phyloP scores from a whole-genome alignment of 1,139 yeast genomes.

The Sugiyamaella xylanicola region DNA sequence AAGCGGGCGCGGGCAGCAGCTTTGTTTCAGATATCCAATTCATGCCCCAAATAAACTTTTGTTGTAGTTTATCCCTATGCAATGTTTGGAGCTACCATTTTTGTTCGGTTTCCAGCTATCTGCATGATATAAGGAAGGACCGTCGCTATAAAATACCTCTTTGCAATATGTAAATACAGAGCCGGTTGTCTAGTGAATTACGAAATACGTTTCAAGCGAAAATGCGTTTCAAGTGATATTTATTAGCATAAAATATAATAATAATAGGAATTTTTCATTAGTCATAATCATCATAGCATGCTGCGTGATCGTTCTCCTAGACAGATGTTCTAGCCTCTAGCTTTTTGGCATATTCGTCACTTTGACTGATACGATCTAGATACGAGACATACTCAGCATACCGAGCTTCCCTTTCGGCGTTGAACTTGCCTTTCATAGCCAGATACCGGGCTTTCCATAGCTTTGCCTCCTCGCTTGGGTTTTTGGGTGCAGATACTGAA shows the following conservation, averaged over 20 bases:
- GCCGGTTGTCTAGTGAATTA: too few relatives aligned
- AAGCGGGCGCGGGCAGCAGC: too few relatives aligned
- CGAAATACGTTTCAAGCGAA: too few relatives aligned
- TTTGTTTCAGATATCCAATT: background rate
- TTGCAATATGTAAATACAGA: too few relatives aligned
- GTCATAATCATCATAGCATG: conserved; percentile 7
- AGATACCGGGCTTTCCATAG: conserved; percentile 23
- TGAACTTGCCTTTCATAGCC: conserved; percentile 24
- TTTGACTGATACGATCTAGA: conserved; percentile 20
- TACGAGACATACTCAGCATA: conserved; percentile 24
- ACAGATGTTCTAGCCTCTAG: conserved; percentile 8
- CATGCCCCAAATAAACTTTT: background rate
- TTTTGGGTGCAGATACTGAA: background rate
- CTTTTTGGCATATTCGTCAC: conserved; percentile 21
- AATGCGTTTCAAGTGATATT: background rate
- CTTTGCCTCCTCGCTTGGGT: conserved; percentile 16
- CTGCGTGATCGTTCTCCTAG: background rate
- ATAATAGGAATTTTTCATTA: background rate
- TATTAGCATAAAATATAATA: background rate
- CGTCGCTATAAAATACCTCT: too few relatives aligned
- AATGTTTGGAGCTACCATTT: background rate
- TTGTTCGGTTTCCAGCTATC: too few relatives aligned
- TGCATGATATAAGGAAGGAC: too few relatives aligned
- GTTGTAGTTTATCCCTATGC: background rate
- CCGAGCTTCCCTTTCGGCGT: conserved; percentile 23